Percentiles rank a stretch among this genome's conserved stretches.
phyloP scores from a whole-genome alignment of 768 basidiomycete species.

The Mycena metata region DNA sequence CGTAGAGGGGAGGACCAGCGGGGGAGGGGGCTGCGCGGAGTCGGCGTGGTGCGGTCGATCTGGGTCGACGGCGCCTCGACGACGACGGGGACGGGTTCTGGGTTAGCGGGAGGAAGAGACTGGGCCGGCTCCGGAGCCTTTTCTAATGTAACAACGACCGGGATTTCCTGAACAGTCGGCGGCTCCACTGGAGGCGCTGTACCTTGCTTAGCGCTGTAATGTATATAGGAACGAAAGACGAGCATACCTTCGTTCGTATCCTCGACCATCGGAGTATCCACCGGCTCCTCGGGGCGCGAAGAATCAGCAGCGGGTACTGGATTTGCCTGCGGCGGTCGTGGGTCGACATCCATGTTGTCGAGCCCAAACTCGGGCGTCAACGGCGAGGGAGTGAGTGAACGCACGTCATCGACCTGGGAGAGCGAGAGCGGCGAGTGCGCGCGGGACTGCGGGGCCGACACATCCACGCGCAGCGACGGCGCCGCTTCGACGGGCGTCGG shows the following conservation, averaged over 20 bases:
- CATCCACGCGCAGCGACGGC: no score
- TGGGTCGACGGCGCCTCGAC: not conserved
- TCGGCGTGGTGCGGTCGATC: not conserved
- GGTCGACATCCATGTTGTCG: constrained; percentile 31
- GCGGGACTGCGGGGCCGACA: not conserved
- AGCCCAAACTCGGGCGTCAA: constrained; percentile 25
- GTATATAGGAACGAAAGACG: not conserved
- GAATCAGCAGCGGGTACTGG: not conserved
- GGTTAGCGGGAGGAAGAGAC: not conserved
- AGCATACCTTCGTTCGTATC: not conserved
- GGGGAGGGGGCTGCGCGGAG: not conserved
- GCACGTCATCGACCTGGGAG: constrained; percentile 24
- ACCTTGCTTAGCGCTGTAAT: not conserved
- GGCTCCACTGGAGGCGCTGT: not conserved
- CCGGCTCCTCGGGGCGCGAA: not conserved
- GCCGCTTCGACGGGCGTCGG: not conserved
- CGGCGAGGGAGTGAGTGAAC: constrained; percentile 24
- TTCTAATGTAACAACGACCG: not conserved
- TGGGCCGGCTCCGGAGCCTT: not conserved
- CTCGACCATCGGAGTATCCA: not conserved
- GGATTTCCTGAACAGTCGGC: not conserved
- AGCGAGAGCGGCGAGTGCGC: constrained; percentile 30
- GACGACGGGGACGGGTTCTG: not conserved
- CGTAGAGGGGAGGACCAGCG: constrained; percentile 26
- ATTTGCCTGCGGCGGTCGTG: not conserved